phyloP scores from a whole-genome alignment of 441 rosid genomes.

The Geranium incanum region DNA sequence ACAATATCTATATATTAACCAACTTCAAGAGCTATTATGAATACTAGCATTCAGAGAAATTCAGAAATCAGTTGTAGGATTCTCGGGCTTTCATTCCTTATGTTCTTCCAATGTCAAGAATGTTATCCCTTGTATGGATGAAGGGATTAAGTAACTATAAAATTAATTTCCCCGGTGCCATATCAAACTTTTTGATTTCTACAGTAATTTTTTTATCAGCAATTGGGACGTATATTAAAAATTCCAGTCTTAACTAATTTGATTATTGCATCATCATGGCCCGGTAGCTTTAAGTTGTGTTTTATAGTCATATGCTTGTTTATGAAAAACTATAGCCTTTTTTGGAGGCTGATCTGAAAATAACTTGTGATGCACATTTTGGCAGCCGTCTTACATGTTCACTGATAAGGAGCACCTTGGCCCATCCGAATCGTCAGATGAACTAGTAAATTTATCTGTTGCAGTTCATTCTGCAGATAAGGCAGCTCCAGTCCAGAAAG shows the following conservation, averaged over 20 bases:
- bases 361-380: constrained; percentile 22
- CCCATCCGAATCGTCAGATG: constrained; percentile 84
- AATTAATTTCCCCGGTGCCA: background rate
- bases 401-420: constrained; percentile 88
- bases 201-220: background rate
- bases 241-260: background rate
- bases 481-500: constrained; percentile 52
- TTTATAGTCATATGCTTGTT: background rate
- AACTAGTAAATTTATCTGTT: constrained; percentile 54
- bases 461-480: constrained; percentile 53
- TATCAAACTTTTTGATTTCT: background rate
- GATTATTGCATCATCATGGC: constrained; percentile 9
- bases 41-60: background rate
- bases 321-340: background rate
- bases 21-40: constrained; percentile 1
- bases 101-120: background rate
- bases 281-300: background rate
- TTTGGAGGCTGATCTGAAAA: constrained; percentile 5
- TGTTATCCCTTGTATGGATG: background rate
- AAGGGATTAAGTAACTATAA: background rate
- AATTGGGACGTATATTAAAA: no score
- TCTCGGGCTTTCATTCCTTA: background rate
- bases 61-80: background rate
- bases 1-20: background rate
- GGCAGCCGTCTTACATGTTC: constrained; percentile 97